Base-by-base conservation (phyloP, 768 basidiomycete genomes). In the Rhizopogon vinicolor region DNA sequence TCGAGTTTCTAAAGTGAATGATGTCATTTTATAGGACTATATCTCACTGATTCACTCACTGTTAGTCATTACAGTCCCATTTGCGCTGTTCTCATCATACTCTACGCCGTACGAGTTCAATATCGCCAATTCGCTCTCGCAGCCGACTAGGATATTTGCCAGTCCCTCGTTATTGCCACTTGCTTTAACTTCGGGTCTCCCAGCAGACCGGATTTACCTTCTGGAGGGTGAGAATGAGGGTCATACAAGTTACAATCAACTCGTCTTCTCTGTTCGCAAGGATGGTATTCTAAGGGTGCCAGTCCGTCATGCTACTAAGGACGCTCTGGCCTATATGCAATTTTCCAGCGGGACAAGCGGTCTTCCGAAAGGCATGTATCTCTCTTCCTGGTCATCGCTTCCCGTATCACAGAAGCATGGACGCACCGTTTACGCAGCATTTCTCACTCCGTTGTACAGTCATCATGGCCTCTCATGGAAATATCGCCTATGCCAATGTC, bases 291-390 rank as follows among this genome's bases (percentile, higher is more conserved):
- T 77, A 4, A 57, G 68, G 5, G 61, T 76, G 1, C 65, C 68
- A 3, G 67, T 79, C 7, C 73, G 70, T 40, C 70, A 75, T 0
- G 84, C 77, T 0, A 68, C 58, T 16, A 74, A 74, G 53, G 68
- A 81, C 56, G 83, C 81, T 0, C 64, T 86, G 2, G 85, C 83
- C 1, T 87, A 87, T 63, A 72, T 87, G 6, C 72, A 86, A 0
- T 85, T 85, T 63, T 88, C 86, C 0, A 87, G 86, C 61, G 86
- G 86, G 18, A 88, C 86, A 0, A 86, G 77, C 58, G 86, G 86
- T 0, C 69, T 80, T 9, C 85, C 86, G 0, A 87, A 88, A 78
- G 84, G 84, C 81, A 10, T 8, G 62, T 54, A 16, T 43, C 41
- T n/a, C n/a, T 28, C 29, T 44, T 44, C 31, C 22, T 44, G 14